Evolutionary conservation across 2,329 filamentous ascomycete species (phyloP).

Genomic region (Fusarium hostae): DNA sequence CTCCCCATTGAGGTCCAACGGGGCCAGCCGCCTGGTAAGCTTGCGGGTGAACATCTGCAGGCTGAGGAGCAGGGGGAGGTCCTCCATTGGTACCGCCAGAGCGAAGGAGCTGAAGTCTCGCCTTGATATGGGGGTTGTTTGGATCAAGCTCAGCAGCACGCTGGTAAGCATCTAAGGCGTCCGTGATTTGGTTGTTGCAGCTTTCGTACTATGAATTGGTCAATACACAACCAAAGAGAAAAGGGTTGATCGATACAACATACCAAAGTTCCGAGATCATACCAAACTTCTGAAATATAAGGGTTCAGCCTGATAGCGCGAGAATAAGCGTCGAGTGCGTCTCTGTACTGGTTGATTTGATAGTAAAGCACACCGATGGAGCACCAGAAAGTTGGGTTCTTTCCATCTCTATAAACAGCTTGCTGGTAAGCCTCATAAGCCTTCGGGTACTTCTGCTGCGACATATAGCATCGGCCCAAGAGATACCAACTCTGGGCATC

Average conservation of each 20-base stretch:
- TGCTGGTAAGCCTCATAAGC: constrained; percentile 99
- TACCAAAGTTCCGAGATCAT: constrained; percentile 94
- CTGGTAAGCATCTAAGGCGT: constrained; percentile 95
- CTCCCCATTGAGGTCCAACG: constrained; percentile 90
- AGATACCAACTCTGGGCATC: constrained; percentile 99
- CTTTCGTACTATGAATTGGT: constrained; percentile 81
- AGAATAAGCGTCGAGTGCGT: constrained; percentile 97
- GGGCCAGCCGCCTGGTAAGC: constrained; percentile 88
- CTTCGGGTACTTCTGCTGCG: constrained; percentile 98
- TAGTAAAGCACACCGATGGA: constrained; percentile 99
- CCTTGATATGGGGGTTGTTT: constrained; percentile 94
- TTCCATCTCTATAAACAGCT: constrained; percentile 95
- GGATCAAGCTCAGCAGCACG: constrained; percentile 95
- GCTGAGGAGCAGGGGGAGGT: constrained; percentile 82
- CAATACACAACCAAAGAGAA: constrained; percentile 36
- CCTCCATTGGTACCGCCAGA: constrained; percentile 80
- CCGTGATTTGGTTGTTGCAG: constrained; percentile 97
- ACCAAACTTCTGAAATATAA: constrained; percentile 99
- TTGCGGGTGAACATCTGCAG: constrained; percentile 95
- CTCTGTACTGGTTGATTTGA: constrained; percentile 99
- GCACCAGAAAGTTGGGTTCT: constrained; percentile 99
- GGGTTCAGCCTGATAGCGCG: constrained; percentile 96
- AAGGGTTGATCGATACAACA: constrained; percentile 51
- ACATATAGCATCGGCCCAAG: constrained; percentile 98
- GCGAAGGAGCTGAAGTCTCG: constrained; percentile 87